phyloP scores from a whole-genome alignment of 2,329 filamentous ascomycete genomes.

The Elsinoe australis region DNA sequence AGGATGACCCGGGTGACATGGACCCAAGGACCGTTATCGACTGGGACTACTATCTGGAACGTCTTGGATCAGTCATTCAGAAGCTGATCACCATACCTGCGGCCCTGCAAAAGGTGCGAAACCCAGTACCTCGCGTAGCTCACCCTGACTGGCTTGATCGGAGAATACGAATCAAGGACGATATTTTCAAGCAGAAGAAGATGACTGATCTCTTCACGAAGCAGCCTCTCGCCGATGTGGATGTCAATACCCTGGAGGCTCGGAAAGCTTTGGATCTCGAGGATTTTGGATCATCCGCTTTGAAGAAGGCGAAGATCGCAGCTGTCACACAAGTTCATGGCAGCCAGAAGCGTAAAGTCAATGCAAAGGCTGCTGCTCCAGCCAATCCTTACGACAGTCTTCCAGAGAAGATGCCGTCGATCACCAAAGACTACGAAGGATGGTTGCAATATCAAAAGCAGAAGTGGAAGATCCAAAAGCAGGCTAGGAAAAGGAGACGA shows the following conservation, averaged over 20 bases:
- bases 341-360: slow-evolving; percentile 44
- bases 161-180: slow-evolving; percentile 88
- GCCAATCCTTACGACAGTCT: slow-evolving; percentile 74
- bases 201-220: slow-evolving; percentile 85
- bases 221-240: slow-evolving; percentile 64
- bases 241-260: slow-evolving; percentile 54
- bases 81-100: slow-evolving; percentile 98
- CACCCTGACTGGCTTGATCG: slow-evolving; percentile 97
- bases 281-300: slow-evolving; percentile 37
- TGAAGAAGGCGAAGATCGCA: slow-evolving; percentile 41
- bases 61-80: slow-evolving; percentile 92
- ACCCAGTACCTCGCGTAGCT: slow-evolving; percentile 84
- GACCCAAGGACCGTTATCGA: slow-evolving; percentile 86
- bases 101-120: slow-evolving; percentile 86
- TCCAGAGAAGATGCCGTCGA: slow-evolving; percentile 74
- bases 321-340: slow-evolving; percentile 27
- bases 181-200: slow-evolving; percentile 97
- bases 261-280: slow-evolving; percentile 50
- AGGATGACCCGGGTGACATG: slow-evolving; percentile 83
- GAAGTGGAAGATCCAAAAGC: slow-evolving; percentile 97
- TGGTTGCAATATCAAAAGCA: slow-evolving; percentile 94
- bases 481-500: slow-evolving; percentile 73
- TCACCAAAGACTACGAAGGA: slow-evolving; percentile 75
- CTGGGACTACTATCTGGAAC: slow-evolving; percentile 95
- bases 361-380: slow-evolving; percentile 46